A percentile compares a stretch with the other conserved stretches of the same genome.
Evolutionary conservation across 768 basidiomycete genomes (phyloP).

Genomic region (Coprinopsis marcescibilis): DNA sequence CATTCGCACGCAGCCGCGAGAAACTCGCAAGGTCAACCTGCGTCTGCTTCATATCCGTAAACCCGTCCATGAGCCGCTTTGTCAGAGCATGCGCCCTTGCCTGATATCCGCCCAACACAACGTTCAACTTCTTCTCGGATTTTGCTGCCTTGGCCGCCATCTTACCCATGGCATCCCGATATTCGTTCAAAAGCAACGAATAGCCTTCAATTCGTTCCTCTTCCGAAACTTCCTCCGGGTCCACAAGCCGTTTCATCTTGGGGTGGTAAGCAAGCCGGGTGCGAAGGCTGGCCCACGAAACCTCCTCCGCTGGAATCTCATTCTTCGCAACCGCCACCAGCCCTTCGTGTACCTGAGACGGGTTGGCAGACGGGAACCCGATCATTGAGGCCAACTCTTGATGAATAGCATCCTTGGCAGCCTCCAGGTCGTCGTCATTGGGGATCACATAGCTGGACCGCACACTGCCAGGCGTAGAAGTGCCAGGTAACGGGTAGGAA

Average conservation of each 20-base stretch:
- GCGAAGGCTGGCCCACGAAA: constrained; percentile 71
- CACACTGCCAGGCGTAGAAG: constrained; percentile 66
- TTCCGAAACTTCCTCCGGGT: constrained; percentile 48
- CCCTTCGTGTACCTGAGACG: constrained; percentile 74
- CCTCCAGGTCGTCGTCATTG: constrained; percentile 66
- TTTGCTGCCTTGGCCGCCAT: constrained; percentile 81
- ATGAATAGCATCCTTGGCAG: constrained; percentile 69
- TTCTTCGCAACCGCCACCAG: constrained; percentile 57
- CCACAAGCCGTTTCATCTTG: constrained; percentile 56
- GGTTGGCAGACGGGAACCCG: constrained; percentile 80
- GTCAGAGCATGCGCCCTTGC: constrained; percentile 61
- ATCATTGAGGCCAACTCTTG: constrained; percentile 72
- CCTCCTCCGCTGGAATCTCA: constrained; percentile 52
- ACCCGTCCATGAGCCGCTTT: constrained; percentile 59
- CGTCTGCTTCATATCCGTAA: constrained; percentile 62
- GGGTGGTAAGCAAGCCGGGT: constrained; percentile 61
- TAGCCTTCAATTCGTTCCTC: constrained; percentile 65
- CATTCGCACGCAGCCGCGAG: constrained; percentile 61
- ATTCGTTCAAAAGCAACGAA: constrained; percentile 49
- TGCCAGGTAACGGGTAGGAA: constrained; percentile 83
- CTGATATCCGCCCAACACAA: constrained; percentile 89
- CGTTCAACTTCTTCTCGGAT: constrained; percentile 83
- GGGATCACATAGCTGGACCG: constrained; percentile 67
- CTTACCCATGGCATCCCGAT: constrained; percentile 66
- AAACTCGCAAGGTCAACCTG: constrained; percentile 79